These are phyloP conservation scores for Eutrema salsugineum DNA, from an alignment of 441 rosid genomes.

Conservation along the genomic window DNA sequence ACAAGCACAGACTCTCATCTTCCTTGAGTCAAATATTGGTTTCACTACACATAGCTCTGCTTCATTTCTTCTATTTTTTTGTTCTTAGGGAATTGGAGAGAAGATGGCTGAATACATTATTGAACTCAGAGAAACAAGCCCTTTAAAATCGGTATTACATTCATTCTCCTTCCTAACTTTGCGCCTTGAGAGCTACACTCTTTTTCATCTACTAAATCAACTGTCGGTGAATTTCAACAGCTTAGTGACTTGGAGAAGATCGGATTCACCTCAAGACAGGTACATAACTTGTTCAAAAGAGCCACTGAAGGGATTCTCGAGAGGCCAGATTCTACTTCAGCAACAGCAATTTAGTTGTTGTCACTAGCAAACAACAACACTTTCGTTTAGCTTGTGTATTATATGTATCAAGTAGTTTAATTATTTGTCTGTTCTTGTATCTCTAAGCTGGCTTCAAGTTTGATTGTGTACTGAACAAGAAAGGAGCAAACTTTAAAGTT, in stretches of 20 bases:
- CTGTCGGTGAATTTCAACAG: conserved; percentile 35
- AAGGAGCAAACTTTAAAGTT: background rate
- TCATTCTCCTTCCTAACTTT: background rate
- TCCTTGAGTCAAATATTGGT: background rate
- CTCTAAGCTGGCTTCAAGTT: background rate
- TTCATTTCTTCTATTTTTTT: background rate
- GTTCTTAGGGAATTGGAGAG: conserved; percentile 67
- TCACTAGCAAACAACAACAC: background rate
- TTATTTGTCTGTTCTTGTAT: background rate
- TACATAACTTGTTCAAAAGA: conserved; percentile 56
- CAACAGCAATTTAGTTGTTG: conserved; percentile 28
- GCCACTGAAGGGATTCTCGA: conserved; percentile 61
- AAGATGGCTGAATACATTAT: conserved; percentile 78
- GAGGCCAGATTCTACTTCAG: conserved; percentile 8
- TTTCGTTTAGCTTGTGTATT: background rate
- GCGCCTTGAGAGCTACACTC: background rate
- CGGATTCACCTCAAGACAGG: conserved; percentile 86
- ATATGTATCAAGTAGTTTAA: background rate
- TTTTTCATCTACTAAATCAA: background rate
- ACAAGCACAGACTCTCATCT: background rate
- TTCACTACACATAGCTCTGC: background rate
- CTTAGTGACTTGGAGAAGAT: conserved; percentile 71
- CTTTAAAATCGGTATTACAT: conserved; percentile 54
- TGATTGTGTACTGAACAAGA: background rate
- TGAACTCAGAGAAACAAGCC: conserved; percentile 68